A percentile compares a stretch with the other conserved stretches of the same genome.
These are phyloP conservation scores for Pseudozyma pruni DNA, from an alignment of 1,284 basidiomycete genomes.

Conservation along the genomic window DNA sequence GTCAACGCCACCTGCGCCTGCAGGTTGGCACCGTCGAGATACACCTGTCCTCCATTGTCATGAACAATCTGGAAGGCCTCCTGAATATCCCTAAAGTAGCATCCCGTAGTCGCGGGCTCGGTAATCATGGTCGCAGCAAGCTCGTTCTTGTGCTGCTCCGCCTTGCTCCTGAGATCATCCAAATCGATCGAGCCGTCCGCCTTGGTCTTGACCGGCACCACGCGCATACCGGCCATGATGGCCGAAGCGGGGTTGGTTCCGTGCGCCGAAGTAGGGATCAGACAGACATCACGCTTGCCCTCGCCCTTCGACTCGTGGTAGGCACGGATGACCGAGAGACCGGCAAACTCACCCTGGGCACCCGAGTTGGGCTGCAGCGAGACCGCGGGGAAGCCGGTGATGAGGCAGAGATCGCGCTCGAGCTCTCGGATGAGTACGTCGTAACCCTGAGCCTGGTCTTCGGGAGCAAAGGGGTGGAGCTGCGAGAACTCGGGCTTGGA, in stretches of 20 bases:
- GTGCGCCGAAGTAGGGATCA: slow-evolving; percentile 95
- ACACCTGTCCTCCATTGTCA: slow-evolving; percentile 94
- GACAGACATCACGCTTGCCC: slow-evolving; percentile 85
- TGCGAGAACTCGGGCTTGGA: slow-evolving; percentile 90
- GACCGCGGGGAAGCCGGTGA: slow-evolving; percentile 93
- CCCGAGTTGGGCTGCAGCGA: slow-evolving; percentile 98
- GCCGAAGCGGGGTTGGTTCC: slow-evolving; percentile 82
- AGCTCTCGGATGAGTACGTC: slow-evolving; percentile 86
- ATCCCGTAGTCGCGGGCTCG: slow-evolving; percentile 86
- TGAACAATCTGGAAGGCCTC: slow-evolving; percentile 94
- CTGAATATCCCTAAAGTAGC: slow-evolving; percentile 91
- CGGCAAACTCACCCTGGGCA: slow-evolving; percentile 93
- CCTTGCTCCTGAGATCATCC: slow-evolving; percentile 84
- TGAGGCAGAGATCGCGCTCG: slow-evolving; percentile 87
- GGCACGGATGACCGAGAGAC: slow-evolving; percentile 89
- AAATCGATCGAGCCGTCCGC: slow-evolving; percentile 89
- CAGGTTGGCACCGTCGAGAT: slow-evolving; percentile 92
- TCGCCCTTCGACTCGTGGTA: slow-evolving; percentile 91
- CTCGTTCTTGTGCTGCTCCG: slow-evolving; percentile 87
- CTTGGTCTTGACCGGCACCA: slow-evolving; percentile 90
- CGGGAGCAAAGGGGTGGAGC: slow-evolving; percentile 92
- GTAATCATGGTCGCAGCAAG: slow-evolving; percentile 95
- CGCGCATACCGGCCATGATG: slow-evolving; percentile 95
- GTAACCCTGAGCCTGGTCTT: slow-evolving; percentile 90
- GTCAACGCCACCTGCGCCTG: slow-evolving; percentile 96